Evolutionary conservation across 164 flowering plant genomes (phyloP), one percentile per base, ranked within the genome.

Genomic region (Nelumbo lutea): DNA sequence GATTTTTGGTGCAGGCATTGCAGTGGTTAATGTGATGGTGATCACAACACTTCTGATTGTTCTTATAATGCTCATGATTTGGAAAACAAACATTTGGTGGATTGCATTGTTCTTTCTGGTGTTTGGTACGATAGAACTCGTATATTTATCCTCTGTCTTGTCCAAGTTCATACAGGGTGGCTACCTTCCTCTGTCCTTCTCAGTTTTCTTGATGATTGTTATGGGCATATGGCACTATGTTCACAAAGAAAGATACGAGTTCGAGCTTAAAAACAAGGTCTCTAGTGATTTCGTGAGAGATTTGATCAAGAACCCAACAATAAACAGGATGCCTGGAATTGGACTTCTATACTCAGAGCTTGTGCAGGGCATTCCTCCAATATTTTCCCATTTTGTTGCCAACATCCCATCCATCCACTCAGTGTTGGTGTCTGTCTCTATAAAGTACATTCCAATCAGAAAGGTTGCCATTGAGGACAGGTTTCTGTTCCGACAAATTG

Each of bases 341-440:
- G 92, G 82, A 8, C 79, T 91, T 46, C 58, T 91, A 41, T 91
- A 86, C 72, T 84, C 93, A 0, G 93, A 91, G 67, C 91, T 91
- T 14, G 94, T 85, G 0, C 90, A 86, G 39, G 97, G 97, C 48
- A 81, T 89, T 63, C 91, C 97, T 52, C 95, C 90, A 0, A 86
- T 91, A 41, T 87, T 91, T 62, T 74, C 83, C 4, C 92, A 91
- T 67, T 86, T 80, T 58, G 59, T 87, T n/a, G 65, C 76, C 53
- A 86, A 82, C 66, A 60, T 91, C 1, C 91, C 89, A 11, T 78
- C 90, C n/a, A 66, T 87, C 50, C 95, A 91, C 66, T 86, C 90
- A 0, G 83, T 91, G 45, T 67, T 89, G 0, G 89, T 91, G 3
- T 79, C 86, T 61, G 88, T 89, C 53, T 85, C 91, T 0, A 82